These are phyloP conservation scores for Populus hybrid DNA, from an alignment of 441 rosid genomes.

Conservation along the genomic window DNA sequence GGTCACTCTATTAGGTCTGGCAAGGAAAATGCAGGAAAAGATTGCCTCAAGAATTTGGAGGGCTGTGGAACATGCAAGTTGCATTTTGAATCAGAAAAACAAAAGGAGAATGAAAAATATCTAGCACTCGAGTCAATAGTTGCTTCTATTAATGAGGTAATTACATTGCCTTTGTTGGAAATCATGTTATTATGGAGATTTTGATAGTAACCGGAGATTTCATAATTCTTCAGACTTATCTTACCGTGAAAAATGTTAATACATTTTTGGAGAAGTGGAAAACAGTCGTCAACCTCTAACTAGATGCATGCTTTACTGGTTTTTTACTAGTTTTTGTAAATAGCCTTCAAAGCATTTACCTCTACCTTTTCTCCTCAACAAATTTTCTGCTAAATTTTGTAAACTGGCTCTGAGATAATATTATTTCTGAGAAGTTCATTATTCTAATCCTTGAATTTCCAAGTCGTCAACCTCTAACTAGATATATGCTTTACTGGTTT, in stretches of 20 bases:
- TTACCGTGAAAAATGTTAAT: background rate
- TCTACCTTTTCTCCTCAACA: background rate
- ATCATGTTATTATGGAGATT: background rate
- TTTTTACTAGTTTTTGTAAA: background rate
- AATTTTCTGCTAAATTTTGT: background rate
- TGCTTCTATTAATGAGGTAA: slow-evolving; percentile 62
- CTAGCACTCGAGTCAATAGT: slow-evolving; percentile 50
- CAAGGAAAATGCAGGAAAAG: slow-evolving; percentile 26
- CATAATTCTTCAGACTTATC: background rate
- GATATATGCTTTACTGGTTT: background rate
- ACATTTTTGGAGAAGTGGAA: background rate
- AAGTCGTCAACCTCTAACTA: background rate
- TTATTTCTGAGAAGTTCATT: background rate
- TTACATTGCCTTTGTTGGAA: slow-evolving; percentile 9
- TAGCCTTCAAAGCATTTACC: background rate
- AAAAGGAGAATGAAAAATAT: slow-evolving; percentile 48
- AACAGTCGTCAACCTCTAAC: background rate
- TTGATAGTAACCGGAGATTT: background rate
- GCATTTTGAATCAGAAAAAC: slow-evolving; percentile 27
- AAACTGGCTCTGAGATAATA: background rate
- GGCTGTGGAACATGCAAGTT: slow-evolving; percentile 20
- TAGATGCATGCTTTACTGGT: background rate
- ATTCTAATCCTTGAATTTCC: background rate
- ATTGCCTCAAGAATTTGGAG: slow-evolving; percentile 17
- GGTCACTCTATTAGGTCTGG: slow-evolving; percentile 7